A percentile compares a stretch with the other conserved stretches of the same genome.
phyloP scores from a whole-genome alignment of 2,329 filamentous ascomycete species.

The Verticillium alfalfae region DNA sequence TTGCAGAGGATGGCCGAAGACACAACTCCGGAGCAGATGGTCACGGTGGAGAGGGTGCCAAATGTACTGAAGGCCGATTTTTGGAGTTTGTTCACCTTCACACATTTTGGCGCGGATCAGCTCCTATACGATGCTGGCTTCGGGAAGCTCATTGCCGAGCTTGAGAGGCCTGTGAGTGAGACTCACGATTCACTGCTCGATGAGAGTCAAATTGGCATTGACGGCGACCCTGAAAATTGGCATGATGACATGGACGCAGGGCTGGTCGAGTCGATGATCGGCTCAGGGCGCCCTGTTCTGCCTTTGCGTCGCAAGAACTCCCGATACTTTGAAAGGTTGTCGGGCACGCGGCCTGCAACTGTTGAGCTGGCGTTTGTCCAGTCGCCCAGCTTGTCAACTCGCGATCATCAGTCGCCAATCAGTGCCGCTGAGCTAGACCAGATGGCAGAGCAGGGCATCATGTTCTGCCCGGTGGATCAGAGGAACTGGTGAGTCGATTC shows the following conservation, averaged over 20 bases:
- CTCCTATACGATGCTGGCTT: conserved; percentile 14
- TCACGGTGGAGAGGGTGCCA: conserved; percentile 8
- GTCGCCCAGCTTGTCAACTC: not conserved
- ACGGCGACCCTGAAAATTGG: not conserved
- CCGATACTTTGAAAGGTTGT: not conserved
- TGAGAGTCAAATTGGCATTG: too few species aligned
- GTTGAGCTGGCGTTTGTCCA: not conserved
- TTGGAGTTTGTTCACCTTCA: conserved; percentile 13
- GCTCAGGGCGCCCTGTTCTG: not conserved
- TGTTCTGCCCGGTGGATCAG: not conserved
- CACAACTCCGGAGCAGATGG: conserved; percentile 10
- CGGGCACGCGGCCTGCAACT: not conserved
- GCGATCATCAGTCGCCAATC: not conserved
- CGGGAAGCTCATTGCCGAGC: not conserved
- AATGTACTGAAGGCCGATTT: conserved; percentile 11
- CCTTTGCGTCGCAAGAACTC: not conserved
- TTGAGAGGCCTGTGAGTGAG: not conserved
- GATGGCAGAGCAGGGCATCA: not conserved
- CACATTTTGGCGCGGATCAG: conserved; percentile 1
- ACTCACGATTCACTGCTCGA: not conserved
- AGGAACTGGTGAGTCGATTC: not conserved
- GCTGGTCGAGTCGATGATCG: not conserved
- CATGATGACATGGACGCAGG: too few species aligned
- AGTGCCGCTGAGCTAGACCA: not conserved
- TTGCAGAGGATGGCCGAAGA: conserved; percentile 21